Percentiles rank a stretch among this genome's conserved stretches.
These are phyloP conservation scores for Avicennia marina DNA, from an alignment of 257 asterid species.

Conservation along the genomic window DNA sequence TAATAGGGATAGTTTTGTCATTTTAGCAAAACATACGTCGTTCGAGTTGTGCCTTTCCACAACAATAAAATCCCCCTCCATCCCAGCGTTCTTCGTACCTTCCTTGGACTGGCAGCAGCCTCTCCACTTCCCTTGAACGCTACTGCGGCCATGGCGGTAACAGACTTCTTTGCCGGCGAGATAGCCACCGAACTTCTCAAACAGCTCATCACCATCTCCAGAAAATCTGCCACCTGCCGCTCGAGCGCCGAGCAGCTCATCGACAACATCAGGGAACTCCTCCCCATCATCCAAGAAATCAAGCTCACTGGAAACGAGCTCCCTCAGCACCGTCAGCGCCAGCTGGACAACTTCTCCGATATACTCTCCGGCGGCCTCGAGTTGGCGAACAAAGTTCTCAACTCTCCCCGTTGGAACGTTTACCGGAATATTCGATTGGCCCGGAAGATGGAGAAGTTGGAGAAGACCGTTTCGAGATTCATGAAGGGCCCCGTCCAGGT, in stretches of 20 bases:
- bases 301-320: slow-evolving; percentile 76
- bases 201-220: slow-evolving; percentile 46
- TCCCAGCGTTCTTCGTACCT: background rate
- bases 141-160: slow-evolving; percentile 56
- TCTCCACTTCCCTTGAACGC: background rate
- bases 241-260: slow-evolving; percentile 73
- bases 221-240: slow-evolving; percentile 54
- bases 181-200: slow-evolving; percentile 80
- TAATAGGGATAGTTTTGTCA: background rate
- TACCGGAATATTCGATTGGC: slow-evolving; percentile 60
- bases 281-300: slow-evolving; percentile 77
- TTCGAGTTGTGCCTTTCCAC: background rate
- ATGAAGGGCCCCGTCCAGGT: slow-evolving; percentile 45
- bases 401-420: slow-evolving; percentile 72
- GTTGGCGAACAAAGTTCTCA: slow-evolving; percentile 51
- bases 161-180: slow-evolving; percentile 87
- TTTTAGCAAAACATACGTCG: background rate
- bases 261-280: slow-evolving; percentile 37
- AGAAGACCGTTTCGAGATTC: slow-evolving; percentile 53
- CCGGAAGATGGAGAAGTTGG: slow-evolving; percentile 74
- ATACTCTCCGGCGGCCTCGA: slow-evolving; percentile 59
- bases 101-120: background rate
- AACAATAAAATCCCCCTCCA: background rate
- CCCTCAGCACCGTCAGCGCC: slow-evolving; percentile 78
- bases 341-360: slow-evolving; percentile 58